phyloP scores from a whole-genome alignment of 805 yeast genomes.

The Yarrowia sp. region DNA sequence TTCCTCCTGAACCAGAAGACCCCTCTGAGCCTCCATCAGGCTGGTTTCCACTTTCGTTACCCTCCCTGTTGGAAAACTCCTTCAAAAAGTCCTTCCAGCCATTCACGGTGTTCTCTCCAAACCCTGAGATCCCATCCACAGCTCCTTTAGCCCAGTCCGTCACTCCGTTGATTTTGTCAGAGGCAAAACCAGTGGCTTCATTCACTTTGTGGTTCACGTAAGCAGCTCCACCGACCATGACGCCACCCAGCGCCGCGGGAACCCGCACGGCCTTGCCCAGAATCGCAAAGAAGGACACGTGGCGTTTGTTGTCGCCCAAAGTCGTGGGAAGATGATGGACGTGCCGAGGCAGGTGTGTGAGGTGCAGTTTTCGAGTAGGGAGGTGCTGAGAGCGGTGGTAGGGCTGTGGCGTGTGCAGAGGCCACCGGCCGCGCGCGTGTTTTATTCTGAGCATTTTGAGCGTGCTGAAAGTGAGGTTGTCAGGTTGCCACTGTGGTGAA shows the following conservation, averaged over 20 bases:
- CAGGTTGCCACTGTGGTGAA: background rate
- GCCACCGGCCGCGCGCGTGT: background rate
- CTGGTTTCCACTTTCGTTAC: background rate
- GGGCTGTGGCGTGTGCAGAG: background rate
- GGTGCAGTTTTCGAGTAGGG: slow-evolving; percentile 2
- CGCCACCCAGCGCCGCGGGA: slow-evolving; percentile 86
- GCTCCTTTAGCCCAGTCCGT: slow-evolving; percentile 57
- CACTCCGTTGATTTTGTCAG: slow-evolving; percentile 60
- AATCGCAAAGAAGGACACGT: slow-evolving; percentile 18
- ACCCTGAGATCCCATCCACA: slow-evolving; percentile 41
- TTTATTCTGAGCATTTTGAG: background rate
- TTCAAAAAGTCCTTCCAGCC: background rate
- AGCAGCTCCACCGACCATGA: slow-evolving; percentile 91
- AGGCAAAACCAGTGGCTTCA: slow-evolving; percentile 72
- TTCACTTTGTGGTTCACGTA: slow-evolving; percentile 90
- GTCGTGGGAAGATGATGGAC: slow-evolving; percentile 5
- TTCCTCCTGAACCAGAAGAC: slow-evolving; percentile 22
- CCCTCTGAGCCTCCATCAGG: background rate
- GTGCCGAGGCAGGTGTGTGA: slow-evolving; percentile 4
- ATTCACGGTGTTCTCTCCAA: slow-evolving; percentile 26
- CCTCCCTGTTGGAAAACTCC: background rate
- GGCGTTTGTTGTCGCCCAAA: background rate
- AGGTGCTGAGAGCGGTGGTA: background rate
- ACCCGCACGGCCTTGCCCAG: slow-evolving; percentile 32
- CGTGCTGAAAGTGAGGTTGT: background rate